Evolutionary conservation across 306 rosid genomes (phyloP), one percentile per base, ranked within the genome.

Genomic region (Quercus parvula): DNA sequence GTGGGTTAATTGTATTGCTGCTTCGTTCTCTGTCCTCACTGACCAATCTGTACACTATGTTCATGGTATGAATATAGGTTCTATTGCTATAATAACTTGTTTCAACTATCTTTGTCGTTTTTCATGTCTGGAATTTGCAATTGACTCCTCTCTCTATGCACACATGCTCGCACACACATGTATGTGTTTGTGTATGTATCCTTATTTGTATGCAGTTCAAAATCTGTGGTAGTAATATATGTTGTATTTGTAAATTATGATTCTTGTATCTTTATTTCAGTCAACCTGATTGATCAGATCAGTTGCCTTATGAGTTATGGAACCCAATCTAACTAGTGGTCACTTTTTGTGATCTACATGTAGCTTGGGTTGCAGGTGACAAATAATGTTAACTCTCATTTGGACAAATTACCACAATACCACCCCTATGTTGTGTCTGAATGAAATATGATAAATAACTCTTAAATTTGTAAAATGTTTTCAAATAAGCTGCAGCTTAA

Each of bases 41-140:
- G 81, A 93, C 99, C 81, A 95, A 93, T 84, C 87, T 95, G 73
- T 95, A 79, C 89, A 93, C 99, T 78, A 95, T 95, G 99, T 96
- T 93, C 74, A 95, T 95, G 99, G 99, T 95, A 90, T 73, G 92
- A 41, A 75, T 10, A 54, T 41, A 67, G 58, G 72, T 44, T 77
- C 86, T 56, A 28, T 76, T 69, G 49, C 55, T 79, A 66, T 61
- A 46, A 55, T 56, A 56, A 20, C 13, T 35, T 44, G 38, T 78
- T 46, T 78, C 62, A 71, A 6, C 12, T n/a, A n/a, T 11, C 20
- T 66, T 54, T 49, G 31, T 68, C 1, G n/a, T 58, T n/a, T 71
- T 31, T n/a, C 56, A 33, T 57, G 30, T 14, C 63, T 63, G 3
- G 30, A 5, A 63, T 27, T 14, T 13, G 38, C 19, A 2, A 63